phyloP scores from a whole-genome alignment of 1,284 basidiomycete genomes.

The Cryptococcus floricola region DNA sequence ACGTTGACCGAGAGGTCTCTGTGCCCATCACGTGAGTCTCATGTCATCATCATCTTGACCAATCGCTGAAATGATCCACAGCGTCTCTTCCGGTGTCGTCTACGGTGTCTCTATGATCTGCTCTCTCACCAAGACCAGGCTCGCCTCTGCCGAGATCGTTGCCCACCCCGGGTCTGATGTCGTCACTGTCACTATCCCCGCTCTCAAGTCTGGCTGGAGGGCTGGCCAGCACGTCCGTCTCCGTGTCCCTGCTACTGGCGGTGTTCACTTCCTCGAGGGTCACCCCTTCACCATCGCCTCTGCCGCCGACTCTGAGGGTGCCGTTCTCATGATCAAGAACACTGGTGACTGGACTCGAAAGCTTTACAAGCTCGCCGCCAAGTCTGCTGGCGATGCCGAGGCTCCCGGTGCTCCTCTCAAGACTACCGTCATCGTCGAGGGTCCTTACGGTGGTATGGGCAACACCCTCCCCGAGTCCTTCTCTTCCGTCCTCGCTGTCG shows the following conservation, averaged over 20 bases:
- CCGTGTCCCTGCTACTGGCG: slow-evolving; percentile 33
- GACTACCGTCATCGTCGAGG: slow-evolving; percentile 37
- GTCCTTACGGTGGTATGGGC: slow-evolving; percentile 46
- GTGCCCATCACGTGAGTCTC: background rate
- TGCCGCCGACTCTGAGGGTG: slow-evolving; percentile 39
- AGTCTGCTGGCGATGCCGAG: slow-evolving; percentile 1
- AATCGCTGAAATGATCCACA: background rate
- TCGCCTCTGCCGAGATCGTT: slow-evolving; percentile 33
- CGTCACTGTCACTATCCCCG: slow-evolving; percentile 38
- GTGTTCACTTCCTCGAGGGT: slow-evolving; percentile 23
- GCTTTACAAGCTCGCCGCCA: slow-evolving; percentile 28
- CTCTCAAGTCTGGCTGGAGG: slow-evolving; percentile 44
- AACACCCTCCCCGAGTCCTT: slow-evolving; percentile 43
- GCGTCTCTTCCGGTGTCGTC: slow-evolving; percentile 58
- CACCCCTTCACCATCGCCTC: slow-evolving; percentile 50
- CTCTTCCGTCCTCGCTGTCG: slow-evolving; percentile 41
- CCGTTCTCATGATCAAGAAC: slow-evolving; percentile 39
- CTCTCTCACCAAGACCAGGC: slow-evolving; percentile 33
- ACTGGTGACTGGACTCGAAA: slow-evolving; percentile 41
- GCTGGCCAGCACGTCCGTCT: slow-evolving; percentile 49
- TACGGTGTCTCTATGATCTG: slow-evolving; percentile 32
- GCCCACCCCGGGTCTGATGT: slow-evolving; percentile 33
- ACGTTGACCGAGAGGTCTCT: slow-evolving; percentile 56
- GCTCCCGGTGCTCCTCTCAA: slow-evolving; percentile 6
- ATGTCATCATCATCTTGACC: background rate